Evolutionary conservation across 163 green algal species (phyloP).

Genomic region (Chlamydomonas reinhardtii): DNA sequence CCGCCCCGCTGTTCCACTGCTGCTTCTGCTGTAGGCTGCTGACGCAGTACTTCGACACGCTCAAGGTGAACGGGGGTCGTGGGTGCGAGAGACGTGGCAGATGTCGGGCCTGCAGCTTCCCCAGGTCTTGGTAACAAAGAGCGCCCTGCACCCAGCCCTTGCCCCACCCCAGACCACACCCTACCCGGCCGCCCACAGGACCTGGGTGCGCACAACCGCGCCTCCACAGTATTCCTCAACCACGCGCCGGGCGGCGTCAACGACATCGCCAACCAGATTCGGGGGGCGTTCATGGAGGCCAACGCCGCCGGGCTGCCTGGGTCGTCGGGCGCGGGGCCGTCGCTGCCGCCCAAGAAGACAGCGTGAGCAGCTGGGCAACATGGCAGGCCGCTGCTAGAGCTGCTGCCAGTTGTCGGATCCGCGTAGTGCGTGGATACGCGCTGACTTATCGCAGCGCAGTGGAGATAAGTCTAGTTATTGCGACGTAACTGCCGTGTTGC

Average conservation of each 20-base stretch:
- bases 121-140: no score
- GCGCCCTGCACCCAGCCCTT: no score
- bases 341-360: background rate
- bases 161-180: background rate
- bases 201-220: slow-evolving; percentile 31
- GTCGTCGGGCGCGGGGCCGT: no score
- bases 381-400: no score
- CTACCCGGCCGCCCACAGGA: background rate
- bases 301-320: background rate
- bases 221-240: slow-evolving; percentile 54
- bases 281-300: slow-evolving; percentile 41
- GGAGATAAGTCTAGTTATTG: no score
- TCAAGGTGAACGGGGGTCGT: slow-evolving; percentile 1
- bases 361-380: background rate
- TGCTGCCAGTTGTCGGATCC: no score
- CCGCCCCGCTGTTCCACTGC: background rate
- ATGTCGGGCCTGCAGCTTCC: no score
- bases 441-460: no score
- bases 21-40: background rate
- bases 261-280: slow-evolving; percentile 52
- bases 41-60: slow-evolving; percentile 56
- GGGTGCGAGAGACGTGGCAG: no score
- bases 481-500: no score
- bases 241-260: slow-evolving; percentile 42
- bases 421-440: no score